phyloP scores from a whole-genome alignment of 2,329 filamentous ascomycete species.

The Alternaria ethzedia region DNA sequence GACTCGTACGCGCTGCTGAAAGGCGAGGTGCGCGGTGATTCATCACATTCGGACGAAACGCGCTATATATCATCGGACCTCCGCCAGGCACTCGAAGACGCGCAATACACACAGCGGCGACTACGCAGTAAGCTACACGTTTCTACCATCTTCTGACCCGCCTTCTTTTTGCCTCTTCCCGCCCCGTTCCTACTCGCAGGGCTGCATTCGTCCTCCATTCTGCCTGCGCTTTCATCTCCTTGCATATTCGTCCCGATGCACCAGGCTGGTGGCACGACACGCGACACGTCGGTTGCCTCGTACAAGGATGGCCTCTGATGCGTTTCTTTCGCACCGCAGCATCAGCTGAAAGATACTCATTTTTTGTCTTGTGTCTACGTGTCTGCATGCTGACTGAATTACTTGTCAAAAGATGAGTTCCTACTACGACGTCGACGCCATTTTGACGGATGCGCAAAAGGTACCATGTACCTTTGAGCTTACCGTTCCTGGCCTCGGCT shows the following conservation, averaged over 20 bases:
- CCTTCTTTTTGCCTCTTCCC: neutral
- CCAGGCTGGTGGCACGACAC: conserved; percentile 30
- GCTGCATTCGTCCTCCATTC: neutral
- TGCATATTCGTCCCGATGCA: conserved; percentile 25
- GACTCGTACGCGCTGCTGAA: neutral
- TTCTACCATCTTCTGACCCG: conserved; percentile 5
- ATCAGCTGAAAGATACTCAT: neutral
- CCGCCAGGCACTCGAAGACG: conserved; percentile 42
- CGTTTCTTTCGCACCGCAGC: neutral
- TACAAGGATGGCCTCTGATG: conserved; percentile 1
- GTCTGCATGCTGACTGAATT: neutral
- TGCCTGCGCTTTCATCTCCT: conserved; percentile 14
- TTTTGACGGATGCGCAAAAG: conserved; percentile 92
- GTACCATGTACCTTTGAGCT: conserved; percentile 94
- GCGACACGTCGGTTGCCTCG: conserved; percentile 28
- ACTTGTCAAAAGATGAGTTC: conserved; percentile 54
- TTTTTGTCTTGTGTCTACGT: neutral
- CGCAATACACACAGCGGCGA: conserved; percentile 31
- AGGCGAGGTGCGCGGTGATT: conserved; percentile 13
- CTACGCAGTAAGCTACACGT: conserved; percentile 25
- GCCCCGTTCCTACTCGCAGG: neutral
- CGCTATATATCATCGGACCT: conserved; percentile 25
- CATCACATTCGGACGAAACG: conserved; percentile 13
- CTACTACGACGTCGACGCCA: conserved; percentile 85
- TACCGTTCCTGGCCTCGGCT: conserved; percentile 83